Conservation (phyloP, 2,329 filamentous ascomycete genomes). For the Macrophomina tecta region DNA sequence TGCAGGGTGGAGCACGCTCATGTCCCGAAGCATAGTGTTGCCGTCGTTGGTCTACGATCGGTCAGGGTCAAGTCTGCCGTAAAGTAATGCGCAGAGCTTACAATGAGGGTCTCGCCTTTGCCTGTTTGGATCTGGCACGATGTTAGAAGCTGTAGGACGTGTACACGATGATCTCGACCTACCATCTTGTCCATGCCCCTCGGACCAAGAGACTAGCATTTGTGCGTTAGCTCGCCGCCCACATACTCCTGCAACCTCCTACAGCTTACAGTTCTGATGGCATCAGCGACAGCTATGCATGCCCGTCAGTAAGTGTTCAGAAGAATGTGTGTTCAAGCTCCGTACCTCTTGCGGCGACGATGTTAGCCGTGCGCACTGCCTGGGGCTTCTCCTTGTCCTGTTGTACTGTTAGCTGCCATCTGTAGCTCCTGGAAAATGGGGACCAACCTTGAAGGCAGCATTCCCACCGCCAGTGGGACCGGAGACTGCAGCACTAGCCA, state of each 20-base stretch:
- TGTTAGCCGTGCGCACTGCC: constrained; percentile 94
- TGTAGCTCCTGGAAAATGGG: constrained; percentile 30
- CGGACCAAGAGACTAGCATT: constrained; percentile 77
- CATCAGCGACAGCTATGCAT: constrained; percentile 85
- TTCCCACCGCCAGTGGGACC: constrained; percentile 55
- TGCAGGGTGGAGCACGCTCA: constrained; percentile 99
- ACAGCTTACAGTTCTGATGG: constrained; percentile 77
- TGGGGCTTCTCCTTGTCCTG: constrained; percentile 96
- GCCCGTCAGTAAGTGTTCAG: constrained; percentile 33
- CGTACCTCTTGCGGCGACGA: constrained; percentile 92
- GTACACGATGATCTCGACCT: constrained; percentile 32
- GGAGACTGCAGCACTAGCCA: constrained; percentile 50
- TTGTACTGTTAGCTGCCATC: constrained; percentile 48
- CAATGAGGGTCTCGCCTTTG: constrained; percentile 95
- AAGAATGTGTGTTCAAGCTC: constrained; percentile 1
- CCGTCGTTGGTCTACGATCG: constrained; percentile 82
- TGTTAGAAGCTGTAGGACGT: constrained; percentile 33
- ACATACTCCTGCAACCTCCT: constrained; percentile 8
- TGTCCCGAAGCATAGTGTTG: constrained; percentile 98
- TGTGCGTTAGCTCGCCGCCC: constrained; percentile 15
- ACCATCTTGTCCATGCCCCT: constrained; percentile 99
- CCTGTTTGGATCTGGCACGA: constrained; percentile 78
- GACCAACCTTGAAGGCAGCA: constrained; percentile 68
- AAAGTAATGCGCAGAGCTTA: constrained; percentile 39
- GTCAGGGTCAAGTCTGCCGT: constrained; percentile 34